Evolutionary conservation across 805 yeast genomes (phyloP).

Genomic region (Yamadazyma takamatsuzukensis): DNA sequence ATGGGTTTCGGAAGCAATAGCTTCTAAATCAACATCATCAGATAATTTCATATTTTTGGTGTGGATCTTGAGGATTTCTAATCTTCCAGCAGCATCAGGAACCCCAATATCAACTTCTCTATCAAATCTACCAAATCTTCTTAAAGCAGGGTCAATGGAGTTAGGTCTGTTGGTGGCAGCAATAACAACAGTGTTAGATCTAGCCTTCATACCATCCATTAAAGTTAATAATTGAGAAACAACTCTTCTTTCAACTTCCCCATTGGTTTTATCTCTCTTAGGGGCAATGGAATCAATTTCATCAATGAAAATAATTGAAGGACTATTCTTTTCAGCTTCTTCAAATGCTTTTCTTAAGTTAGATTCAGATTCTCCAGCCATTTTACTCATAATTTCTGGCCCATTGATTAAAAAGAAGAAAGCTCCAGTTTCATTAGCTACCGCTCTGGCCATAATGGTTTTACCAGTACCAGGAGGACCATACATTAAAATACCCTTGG

Average conservation of each 20-base stretch:
- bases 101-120: slow-evolving; percentile 86
- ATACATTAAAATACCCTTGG: slow-evolving; percentile 95
- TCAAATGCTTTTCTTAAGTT: slow-evolving; percentile 97
- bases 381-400: slow-evolving; percentile 99
- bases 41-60: slow-evolving; percentile 97
- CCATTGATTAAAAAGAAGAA: slow-evolving; percentile 97
- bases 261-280: slow-evolving; percentile 99
- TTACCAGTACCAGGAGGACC: slow-evolving; percentile 99
- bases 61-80: slow-evolving; percentile 94
- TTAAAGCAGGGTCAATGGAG: slow-evolving; percentile 79
- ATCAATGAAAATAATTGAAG: slow-evolving; percentile 95
- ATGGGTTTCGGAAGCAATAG: slow-evolving; percentile 95
- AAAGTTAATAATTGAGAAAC: slow-evolving; percentile 95
- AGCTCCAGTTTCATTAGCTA: slow-evolving; percentile 98
- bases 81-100: slow-evolving; percentile 98
- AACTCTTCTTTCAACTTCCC: slow-evolving; percentile 99
- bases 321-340: slow-evolving; percentile 98
- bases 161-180: slow-evolving; percentile 95
- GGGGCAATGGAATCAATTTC: slow-evolving; percentile 99
- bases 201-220: slow-evolving; percentile 99
- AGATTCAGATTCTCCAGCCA: slow-evolving; percentile 99
- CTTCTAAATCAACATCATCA: slow-evolving; percentile 92
- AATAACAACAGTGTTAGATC: slow-evolving; percentile 95
- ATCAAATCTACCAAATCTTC: slow-evolving; percentile 84
- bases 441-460: slow-evolving; percentile 99